Base-by-base conservation (phyloP, 2,329 filamentous ascomycete species). In the Aspergillus sp. region DNA sequence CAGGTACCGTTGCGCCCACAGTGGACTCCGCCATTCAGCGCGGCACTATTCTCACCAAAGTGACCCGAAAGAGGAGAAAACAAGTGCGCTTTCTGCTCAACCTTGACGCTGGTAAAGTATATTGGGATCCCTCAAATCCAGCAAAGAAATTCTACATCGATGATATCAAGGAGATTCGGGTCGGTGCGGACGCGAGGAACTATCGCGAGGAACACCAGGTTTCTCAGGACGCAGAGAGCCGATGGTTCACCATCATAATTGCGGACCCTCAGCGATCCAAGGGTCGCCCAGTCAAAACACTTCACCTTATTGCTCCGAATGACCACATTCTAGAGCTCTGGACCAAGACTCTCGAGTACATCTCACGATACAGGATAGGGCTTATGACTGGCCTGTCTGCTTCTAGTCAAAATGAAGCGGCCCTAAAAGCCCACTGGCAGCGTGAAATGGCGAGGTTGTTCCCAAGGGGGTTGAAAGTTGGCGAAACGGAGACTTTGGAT, bases 201-300 rank as follows among this genome's bases (percentile, higher is more conserved):
- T 96, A 97, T 74, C 90, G 92, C 47, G 88, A 94, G 70, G 93
- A 97, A 75, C 91, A 91, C 72, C 87, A 88, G 45, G 81, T 95
- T 23, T 80, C 89, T 0, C 85, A 89, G 55, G 81, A 86, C 6
- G 85, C 88, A 45, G 90, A 93, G 69, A 79, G 84, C 7, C 87
- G 87, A 15, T 96, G 93, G 86, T 94, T 98, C 72, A 96, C 93
- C 30, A 92, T 99, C 67, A 86, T 97, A 57, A 97, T 97, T 76
- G 87, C 88, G 0, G 85, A 92, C 43, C 88, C 90, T 0, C 91
- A 92, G 68, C 90, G 89, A 64, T 89, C 89, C 8, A 94, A 92
- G 73, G 89, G 88, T 49, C 80, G 83, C 25, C 77, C 81, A 6
- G 82, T 85, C 70, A 97, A 97, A 76, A 89, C 89, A 8, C 87